phyloP scores from a whole-genome alignment of 306 rosid species.

The Trifolium pratense region DNA sequence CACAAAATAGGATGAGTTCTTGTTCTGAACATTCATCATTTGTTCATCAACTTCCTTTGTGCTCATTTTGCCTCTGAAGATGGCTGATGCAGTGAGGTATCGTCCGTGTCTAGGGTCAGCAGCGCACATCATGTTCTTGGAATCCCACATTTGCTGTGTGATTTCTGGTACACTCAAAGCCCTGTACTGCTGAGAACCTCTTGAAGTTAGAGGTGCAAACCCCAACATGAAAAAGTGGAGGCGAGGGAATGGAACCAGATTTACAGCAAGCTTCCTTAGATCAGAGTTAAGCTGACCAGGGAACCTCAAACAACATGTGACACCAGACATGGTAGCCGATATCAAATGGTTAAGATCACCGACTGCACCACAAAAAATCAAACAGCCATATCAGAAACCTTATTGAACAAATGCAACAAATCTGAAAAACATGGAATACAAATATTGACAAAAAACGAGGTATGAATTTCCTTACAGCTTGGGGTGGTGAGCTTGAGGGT shows the following conservation, averaged over 20 bases:
- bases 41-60: slow-evolving; percentile 20
- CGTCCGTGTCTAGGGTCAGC: slow-evolving; percentile 11
- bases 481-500: slow-evolving; percentile 24
- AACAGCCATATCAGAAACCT: not conserved
- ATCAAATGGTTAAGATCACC: slow-evolving; percentile 20
- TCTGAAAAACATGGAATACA: not conserved
- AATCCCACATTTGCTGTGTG: slow-evolving; percentile 21
- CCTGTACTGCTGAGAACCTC: slow-evolving; percentile 24
- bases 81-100: slow-evolving; percentile 17
- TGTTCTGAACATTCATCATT: slow-evolving; percentile 19
- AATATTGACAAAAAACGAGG: not conserved
- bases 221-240: slow-evolving; percentile 24
- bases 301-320: slow-evolving; percentile 23
- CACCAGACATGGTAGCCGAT: slow-evolving; percentile 22
- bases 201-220: slow-evolving; percentile 10
- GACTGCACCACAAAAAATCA: slow-evolving; percentile 14
- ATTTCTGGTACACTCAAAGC: slow-evolving; percentile 17
- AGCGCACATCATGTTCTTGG: slow-evolving; percentile 16
- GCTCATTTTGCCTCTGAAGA: slow-evolving; percentile 18
- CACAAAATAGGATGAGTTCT: slow-evolving; percentile 13
- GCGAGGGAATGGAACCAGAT: slow-evolving; percentile 16
- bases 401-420: not conserved
- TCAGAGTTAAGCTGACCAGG: slow-evolving; percentile 10
- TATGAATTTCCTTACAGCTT: not conserved
- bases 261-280: not conserved